Percentiles rank a stretch among this genome's conserved stretches.
phyloP scores from a whole-genome alignment of 2,329 filamentous ascomycete species.

The Colletotrichum euphorbiae region DNA sequence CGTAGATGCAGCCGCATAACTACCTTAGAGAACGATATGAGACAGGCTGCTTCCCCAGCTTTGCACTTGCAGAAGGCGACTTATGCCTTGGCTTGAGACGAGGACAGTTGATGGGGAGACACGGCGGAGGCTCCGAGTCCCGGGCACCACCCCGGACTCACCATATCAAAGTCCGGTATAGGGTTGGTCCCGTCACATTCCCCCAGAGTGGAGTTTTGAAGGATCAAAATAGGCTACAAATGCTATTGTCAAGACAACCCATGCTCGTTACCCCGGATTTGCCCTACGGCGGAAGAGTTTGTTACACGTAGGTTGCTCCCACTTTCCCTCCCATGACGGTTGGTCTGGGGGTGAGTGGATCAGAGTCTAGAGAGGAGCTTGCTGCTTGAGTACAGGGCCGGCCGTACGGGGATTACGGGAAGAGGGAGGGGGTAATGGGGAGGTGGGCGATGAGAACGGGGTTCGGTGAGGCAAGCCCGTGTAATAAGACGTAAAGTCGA shows the following conservation, averaged over 20 bases:
- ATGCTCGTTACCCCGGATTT: constrained; percentile 27
- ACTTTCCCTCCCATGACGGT: constrained; percentile 2
- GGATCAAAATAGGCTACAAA: background rate
- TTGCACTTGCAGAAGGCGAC: constrained; percentile 9
- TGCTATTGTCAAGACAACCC: background rate
- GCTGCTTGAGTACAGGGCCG: constrained; percentile 4
- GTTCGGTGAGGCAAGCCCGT: background rate
- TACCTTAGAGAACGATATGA: constrained; percentile 3
- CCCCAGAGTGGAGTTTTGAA: background rate
- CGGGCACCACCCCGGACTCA: background rate
- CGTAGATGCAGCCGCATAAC: constrained; percentile 3
- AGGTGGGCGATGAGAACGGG: background rate
- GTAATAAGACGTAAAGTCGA: background rate
- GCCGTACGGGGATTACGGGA: background rate
- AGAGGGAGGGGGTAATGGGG: background rate
- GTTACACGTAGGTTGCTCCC: background rate
- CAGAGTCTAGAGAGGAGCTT: background rate
- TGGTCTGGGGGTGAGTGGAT: constrained; percentile 28
- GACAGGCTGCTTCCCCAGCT: constrained; percentile 6
- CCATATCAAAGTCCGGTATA: background rate
- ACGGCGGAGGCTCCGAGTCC: constrained; percentile 8
- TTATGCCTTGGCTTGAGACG: background rate
- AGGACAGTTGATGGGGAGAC: background rate
- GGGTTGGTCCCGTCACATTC: constrained; percentile 4
- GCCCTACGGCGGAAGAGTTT: background rate